Base-by-base conservation (phyloP, 1,284 basidiomycete genomes). In the Rhodofomes roseus region DNA sequence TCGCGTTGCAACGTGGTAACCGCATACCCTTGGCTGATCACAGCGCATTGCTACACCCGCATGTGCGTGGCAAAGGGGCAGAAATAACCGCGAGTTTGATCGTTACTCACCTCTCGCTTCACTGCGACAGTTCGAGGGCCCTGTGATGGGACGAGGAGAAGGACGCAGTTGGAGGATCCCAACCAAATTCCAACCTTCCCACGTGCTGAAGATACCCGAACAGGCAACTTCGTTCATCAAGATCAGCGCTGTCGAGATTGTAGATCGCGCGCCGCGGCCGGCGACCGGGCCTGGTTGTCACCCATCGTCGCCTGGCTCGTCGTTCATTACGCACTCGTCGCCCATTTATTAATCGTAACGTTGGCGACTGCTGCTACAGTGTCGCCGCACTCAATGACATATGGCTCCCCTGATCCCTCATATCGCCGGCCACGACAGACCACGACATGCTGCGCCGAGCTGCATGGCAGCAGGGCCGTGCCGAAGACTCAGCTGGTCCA, bases 1-100 rank as follows among this genome's bases (percentile, higher is more conserved):
- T 56, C 31, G 58, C 63, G 58, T 54, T 55, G 63, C 58, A 62
- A 57, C 61, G 58, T 62, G 41, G 55, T 50, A 54, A 54, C 57
- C 51, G 57, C 52, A 8, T 57, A 23, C 34, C 22, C 55, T 23
- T 57, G 41, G 43, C 46, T 57, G 44, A 57, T 57, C 43, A 11
- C 31, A 34, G 20, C 55, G 25, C 50, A 52, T 52, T 37, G 50
- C 50, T 52, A 52, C 50, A 37, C 31, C 31, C 50, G 50, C 34
- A 37, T 34, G 50, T 36, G 11, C 20, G 23, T 36, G 50, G 36
- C 34, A 52, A 37, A 52, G 16, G n/a, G 31, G n/a, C 31, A 20
- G 18, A 22, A 27, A 20, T 14, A 25, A 37, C 2, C 50, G 31
- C 31, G 14, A 16, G 18, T 29, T 5, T 20, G 20, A 6, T 52